Conservation (phyloP, 2,329 filamentous ascomycete genomes). For the Sarocladium brachiariae region DNA sequence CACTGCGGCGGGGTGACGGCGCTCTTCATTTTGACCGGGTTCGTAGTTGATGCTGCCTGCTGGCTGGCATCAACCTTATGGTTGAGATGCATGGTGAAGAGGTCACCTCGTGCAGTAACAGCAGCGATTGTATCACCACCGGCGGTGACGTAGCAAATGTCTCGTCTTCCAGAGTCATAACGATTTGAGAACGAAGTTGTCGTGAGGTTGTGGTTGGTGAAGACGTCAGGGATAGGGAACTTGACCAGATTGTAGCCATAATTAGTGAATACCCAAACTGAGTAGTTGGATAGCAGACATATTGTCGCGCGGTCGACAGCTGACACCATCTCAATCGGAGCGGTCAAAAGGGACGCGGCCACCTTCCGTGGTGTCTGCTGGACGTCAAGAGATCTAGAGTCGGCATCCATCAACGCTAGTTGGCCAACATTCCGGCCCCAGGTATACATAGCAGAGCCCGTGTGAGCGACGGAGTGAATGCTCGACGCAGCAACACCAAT, state of each 20-base stretch:
- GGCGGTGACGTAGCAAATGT: conserved; percentile 69
- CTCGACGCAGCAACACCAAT: conserved; percentile 81
- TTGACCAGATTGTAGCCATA: conserved; percentile 90
- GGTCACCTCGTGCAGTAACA: conserved; percentile 73
- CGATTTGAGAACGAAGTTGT: conserved; percentile 43
- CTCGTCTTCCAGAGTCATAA: conserved; percentile 58
- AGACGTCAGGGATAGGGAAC: conserved; percentile 67
- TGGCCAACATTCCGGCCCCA: conserved; percentile 96
- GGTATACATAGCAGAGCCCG: conserved; percentile 72
- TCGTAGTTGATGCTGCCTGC: conserved; percentile 70
- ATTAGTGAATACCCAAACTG: conserved; percentile 90
- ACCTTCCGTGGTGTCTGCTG: conserved; percentile 80
- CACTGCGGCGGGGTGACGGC: conserved; percentile 72
- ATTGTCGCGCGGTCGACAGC: conserved; percentile 88
- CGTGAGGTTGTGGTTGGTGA: conserved; percentile 62
- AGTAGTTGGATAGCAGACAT: conserved; percentile 76
- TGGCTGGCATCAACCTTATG: conserved; percentile 57
- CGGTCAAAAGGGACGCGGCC: conserved; percentile 65
- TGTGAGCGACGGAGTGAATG: conserved; percentile 87
- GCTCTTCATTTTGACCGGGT: conserved; percentile 81
- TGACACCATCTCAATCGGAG: conserved; percentile 68
- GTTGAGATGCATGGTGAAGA: conserved; percentile 78
- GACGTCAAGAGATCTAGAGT: conserved; percentile 82
- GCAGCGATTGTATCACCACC: conserved; percentile 91
- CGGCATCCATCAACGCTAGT: conserved; percentile 87